Conservation (phyloP, 2,329 filamentous ascomycete genomes). For the Dryadomyces quercivorus region DNA sequence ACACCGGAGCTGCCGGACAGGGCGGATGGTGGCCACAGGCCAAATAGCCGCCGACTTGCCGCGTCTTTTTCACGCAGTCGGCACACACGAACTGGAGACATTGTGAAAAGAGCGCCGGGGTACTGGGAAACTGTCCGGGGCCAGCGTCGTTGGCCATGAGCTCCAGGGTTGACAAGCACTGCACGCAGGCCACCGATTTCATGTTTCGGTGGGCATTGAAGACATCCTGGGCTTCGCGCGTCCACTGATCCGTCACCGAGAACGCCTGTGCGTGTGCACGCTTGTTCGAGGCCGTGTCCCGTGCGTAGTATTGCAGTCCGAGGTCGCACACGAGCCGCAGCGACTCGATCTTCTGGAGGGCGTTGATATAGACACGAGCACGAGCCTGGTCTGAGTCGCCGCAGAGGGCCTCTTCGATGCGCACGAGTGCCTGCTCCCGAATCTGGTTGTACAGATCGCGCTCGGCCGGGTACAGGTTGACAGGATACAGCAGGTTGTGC, state of each 20-base stretch:
- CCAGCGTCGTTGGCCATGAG: conserved; percentile 13
- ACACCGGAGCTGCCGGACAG: conserved; percentile 16
- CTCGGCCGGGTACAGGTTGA: conserved; percentile 26
- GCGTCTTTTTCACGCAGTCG: conserved; percentile 14
- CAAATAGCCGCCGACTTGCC: fast-evolving
- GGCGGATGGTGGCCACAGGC: conserved; percentile 16
- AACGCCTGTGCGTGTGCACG: background rate
- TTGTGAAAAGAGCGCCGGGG: conserved; percentile 16
- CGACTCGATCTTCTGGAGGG: conserved; percentile 30
- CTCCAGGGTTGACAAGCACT: conserved; percentile 17
- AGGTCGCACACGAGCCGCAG: conserved; percentile 34
- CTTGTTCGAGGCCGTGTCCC: conserved; percentile 3
- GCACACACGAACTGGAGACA: conserved; percentile 22
- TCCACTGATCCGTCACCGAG: conserved; percentile 13
- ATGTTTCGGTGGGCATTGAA: conserved; percentile 23
- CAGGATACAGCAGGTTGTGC: conserved; percentile 18
- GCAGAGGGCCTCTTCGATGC: conserved; percentile 22
- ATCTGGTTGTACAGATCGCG: conserved; percentile 22
- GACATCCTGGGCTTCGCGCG: conserved; percentile 17
- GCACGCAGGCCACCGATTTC: conserved; percentile 14
- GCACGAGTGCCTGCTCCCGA: conserved; percentile 15
- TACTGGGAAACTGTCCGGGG: background rate
- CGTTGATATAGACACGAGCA: conserved; percentile 23
- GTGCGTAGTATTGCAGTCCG: conserved; percentile 24
- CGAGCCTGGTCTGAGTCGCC: conserved; percentile 5